These are phyloP conservation scores for Darksidea phi DNA, from an alignment of 495 filamentous ascomycete genomes.

Conservation along the genomic window DNA sequence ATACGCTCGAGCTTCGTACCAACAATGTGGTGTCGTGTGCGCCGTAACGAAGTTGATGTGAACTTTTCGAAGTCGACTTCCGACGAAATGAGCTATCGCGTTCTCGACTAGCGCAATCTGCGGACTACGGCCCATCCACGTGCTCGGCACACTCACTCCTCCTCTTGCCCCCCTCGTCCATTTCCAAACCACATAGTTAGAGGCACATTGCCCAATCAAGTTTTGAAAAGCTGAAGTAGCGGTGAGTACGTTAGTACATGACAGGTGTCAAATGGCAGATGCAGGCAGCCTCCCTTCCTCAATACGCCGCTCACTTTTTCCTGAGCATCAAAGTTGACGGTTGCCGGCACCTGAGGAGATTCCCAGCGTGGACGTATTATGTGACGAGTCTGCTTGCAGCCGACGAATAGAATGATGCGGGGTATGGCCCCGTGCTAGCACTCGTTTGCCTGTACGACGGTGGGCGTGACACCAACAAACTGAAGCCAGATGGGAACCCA, in stretches of 20 bases:
- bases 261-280: neutral
- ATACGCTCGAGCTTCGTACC: neutral
- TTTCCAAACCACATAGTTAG: neutral
- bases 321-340: too few species aligned
- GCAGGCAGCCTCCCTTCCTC: conserved; percentile 3
- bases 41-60: neutral
- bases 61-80: conserved; percentile 1
- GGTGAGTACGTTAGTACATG: conserved; percentile 1
- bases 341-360: too few species aligned
- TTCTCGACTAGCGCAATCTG: neutral
- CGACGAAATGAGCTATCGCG: neutral
- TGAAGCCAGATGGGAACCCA: too few species aligned
- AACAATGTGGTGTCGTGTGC: neutral
- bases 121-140: neutral
- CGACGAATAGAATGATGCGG: too few species aligned
- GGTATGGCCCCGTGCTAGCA: too few species aligned
- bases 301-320: neutral
- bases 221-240: neutral
- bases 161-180: neutral
- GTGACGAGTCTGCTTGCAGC: neutral
- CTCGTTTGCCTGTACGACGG: too few species aligned
- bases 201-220: too few species aligned
- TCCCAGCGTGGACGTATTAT: too few species aligned
- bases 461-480: too few species aligned
- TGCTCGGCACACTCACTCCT: neutral